phyloP scores from a whole-genome alignment of 1,284 basidiomycete species.

The Trichosporon faecale region DNA sequence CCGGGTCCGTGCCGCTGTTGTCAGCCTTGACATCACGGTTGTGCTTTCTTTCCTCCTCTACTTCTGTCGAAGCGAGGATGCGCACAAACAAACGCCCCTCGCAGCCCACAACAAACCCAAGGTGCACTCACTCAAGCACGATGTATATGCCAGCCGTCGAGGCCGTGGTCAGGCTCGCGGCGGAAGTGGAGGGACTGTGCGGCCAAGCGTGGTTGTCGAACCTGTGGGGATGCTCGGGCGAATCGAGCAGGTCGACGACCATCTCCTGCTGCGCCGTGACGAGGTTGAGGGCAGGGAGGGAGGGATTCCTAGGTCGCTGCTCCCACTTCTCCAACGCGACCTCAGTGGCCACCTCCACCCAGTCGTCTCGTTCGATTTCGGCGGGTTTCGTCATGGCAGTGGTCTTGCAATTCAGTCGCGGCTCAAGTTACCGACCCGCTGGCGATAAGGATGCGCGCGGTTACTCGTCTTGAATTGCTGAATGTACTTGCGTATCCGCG shows the following conservation, averaged over 20 bases:
- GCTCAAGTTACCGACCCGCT: not conserved
- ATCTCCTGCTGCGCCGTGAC: not conserved
- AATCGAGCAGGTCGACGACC: not conserved
- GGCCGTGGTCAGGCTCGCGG: not conserved
- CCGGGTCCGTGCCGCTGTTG: not conserved
- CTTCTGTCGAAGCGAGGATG: no score
- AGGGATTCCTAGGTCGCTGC: not conserved
- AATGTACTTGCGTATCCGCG: no score
- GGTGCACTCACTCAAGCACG: not conserved
- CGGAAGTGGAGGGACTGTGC: not conserved
- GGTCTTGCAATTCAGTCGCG: not conserved
- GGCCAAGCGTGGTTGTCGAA: not conserved
- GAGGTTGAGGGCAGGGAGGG: not conserved
- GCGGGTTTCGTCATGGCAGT: not conserved
- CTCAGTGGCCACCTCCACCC: not conserved
- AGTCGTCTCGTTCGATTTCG: not conserved
- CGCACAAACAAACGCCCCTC: no score
- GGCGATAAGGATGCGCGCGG: not conserved
- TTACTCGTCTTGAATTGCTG: no score
- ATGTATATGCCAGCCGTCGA: not conserved
- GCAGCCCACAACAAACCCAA: not conserved
- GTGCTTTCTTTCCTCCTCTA: no score
- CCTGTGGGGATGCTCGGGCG: not conserved
- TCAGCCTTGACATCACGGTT: not conserved
- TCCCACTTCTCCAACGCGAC: not conserved